Evolutionary conservation across 441 rosid species (phyloP), one percentile per base, ranked within the genome.

Genomic region (Syzygium malaccense): DNA sequence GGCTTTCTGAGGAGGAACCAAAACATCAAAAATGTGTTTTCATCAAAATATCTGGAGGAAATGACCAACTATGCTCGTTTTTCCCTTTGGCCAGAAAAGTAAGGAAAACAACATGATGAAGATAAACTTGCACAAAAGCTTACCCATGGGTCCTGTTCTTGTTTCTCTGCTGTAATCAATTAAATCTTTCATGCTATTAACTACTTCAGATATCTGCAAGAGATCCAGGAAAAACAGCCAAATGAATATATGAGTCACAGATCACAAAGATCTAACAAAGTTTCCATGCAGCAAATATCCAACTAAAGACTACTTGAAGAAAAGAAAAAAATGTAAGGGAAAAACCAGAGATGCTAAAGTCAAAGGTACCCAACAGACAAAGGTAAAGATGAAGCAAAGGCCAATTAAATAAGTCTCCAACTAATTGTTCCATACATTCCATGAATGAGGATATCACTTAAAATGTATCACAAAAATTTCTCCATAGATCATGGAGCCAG

Each of bases 111-210:
- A 55, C 49, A 28, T 18, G 17, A 57, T 83, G 54, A 88, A 32
- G 37, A 88, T 83, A 45, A 87, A 86, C 85, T 56, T 51, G 15
- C 48, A 75, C 6, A 75, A 57, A 89, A 86, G 90, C 97, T 93
- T 94, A 98, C 99, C 99, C 93, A 97, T 96, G 32, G 99, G 99
- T 90, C 99, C 99, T 30, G 95, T 95, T 88, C 95, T 93, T 37
- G 97, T 96, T 94, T 95, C 96, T 89, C 95, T 93, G 92, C 99
- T 97, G 91, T 95, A 96, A 93, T 97, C 99, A 92, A 98, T 98
- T 94, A 98, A 93, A 92, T 98, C 99, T 90, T 98, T 98, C 99
- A 98, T 98, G 88, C 99, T 96, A 90, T 98, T 97, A 87, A 97
- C 99, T 89, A 98, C 99, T 93, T 98, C 99, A 78, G 99, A 97